A percentile compares a stretch with the other conserved stretches of the same genome.
Conservation (phyloP, 2,329 filamentous ascomycete species). For the Lomentospora prolificans region DNA sequence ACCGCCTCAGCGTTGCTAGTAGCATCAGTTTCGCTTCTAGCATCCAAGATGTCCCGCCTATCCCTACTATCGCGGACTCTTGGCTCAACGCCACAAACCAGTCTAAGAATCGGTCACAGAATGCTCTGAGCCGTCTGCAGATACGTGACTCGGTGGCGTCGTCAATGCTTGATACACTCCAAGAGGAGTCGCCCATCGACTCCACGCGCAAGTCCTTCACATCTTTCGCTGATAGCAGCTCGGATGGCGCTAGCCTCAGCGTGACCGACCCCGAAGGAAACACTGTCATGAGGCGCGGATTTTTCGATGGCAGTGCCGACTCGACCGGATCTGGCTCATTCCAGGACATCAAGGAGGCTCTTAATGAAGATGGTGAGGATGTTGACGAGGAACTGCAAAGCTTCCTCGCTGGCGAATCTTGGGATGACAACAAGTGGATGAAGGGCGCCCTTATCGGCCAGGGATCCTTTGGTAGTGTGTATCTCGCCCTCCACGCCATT, state of each 20-base stretch:
- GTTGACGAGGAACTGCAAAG: constrained; percentile 80
- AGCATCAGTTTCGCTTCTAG: constrained; percentile 89
- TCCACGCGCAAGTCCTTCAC: constrained; percentile 93
- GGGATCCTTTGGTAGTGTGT: constrained; percentile 93
- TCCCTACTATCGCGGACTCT: constrained; percentile 88
- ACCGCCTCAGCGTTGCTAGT: constrained; percentile 85
- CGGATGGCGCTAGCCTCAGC: constrained; percentile 56
- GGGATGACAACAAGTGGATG: constrained; percentile 98
- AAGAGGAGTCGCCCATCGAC: constrained; percentile 81
- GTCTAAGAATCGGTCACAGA: constrained; percentile 29
- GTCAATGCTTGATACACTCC: constrained; percentile 77
- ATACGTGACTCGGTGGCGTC: constrained; percentile 86
- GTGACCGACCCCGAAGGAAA: constrained; percentile 71
- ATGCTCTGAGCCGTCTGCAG: constrained; percentile 29
- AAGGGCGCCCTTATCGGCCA: constrained; percentile 95
- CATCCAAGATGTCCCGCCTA: constrained; percentile 83
- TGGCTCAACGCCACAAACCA: constrained; percentile 57
- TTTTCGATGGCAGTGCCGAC: constrained; percentile 72
- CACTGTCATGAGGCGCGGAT: constrained; percentile 56
- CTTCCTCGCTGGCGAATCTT: constrained; percentile 85
- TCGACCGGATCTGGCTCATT: constrained; percentile 59
- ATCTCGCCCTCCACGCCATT: constrained; percentile 86
- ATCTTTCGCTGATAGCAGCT: constrained; percentile 68
- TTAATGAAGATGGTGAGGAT: constrained; percentile 86
- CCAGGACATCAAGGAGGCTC: constrained; percentile 73